These are phyloP conservation scores for Centrapalus pauciflorus DNA, from an alignment of 129 eudicot genomes.

Conservation along the genomic window DNA sequence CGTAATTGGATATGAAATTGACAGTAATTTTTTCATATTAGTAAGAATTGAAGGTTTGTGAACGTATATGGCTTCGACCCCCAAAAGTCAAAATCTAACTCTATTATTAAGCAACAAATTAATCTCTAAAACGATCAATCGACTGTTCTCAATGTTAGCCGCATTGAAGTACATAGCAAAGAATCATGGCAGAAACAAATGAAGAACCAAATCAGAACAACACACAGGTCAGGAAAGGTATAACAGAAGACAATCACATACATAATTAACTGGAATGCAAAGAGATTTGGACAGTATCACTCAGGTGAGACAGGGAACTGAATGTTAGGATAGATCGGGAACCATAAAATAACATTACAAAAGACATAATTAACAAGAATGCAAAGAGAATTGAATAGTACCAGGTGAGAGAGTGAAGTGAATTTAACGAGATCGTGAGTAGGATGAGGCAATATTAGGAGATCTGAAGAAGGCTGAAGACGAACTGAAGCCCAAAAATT, in stretches of 20 bases:
- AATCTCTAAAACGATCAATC: background rate
- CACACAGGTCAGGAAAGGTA: background rate
- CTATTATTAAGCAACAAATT: background rate
- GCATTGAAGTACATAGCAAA: background rate
- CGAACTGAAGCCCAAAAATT: conserved; percentile 83
- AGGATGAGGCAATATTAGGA: conserved; percentile 76
- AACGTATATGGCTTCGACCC: background rate
- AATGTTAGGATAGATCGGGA: conserved; percentile 7
- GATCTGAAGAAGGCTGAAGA: conserved; percentile 61
- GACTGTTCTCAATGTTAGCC: background rate
- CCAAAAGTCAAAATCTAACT: background rate
- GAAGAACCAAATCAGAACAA: conserved; percentile 10
- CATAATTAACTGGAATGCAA: background rate
- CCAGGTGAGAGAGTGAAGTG: conserved; percentile 67
- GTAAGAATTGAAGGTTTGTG: background rate
- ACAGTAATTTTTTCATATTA: background rate
- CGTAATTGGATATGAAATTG: background rate
- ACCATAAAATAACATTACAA: background rate
- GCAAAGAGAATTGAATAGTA: conserved; percentile 11
- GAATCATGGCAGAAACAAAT: background rate
- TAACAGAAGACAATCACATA: background rate
- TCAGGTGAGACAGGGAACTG: conserved; percentile 47
- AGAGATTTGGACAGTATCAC: no score
- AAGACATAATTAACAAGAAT: background rate
- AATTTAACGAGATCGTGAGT: conserved; percentile 75